Percentiles rank a stretch among this genome's conserved stretches.
phyloP scores from a whole-genome alignment of 257 asterid genomes.

The Gentiana straminea region DNA sequence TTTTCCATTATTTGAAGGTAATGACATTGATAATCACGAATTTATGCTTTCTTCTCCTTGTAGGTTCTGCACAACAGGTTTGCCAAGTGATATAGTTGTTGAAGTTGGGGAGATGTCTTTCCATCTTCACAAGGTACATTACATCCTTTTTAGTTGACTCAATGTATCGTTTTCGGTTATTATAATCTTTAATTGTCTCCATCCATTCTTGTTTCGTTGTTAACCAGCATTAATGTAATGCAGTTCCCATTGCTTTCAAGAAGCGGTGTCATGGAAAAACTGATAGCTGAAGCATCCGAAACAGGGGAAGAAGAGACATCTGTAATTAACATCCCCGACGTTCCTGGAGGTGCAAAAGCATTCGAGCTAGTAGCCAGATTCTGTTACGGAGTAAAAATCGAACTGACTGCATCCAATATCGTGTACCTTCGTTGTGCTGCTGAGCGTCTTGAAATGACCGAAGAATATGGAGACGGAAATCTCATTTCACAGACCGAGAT shows the following conservation, averaged over 20 bases:
- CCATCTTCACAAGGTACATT: conserved; percentile 89
- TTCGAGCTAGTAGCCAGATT: conserved; percentile 90
- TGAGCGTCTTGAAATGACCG: conserved; percentile 86
- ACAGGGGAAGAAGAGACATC: conserved; percentile 45
- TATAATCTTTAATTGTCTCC: neutral
- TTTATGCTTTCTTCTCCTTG: neutral
- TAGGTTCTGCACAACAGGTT: conserved; percentile 95
- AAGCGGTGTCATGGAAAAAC: conserved; percentile 82
- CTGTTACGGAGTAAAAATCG: conserved; percentile 95
- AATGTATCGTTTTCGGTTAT: no score
- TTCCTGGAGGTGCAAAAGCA: conserved; percentile 85
- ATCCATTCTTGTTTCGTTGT: neutral
- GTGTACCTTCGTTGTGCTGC: conserved; percentile 82
- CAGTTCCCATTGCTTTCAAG: conserved; percentile 97
- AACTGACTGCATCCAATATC: conserved; percentile 81
- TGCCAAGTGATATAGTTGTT: conserved; percentile 85
- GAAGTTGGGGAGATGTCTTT: conserved; percentile 97
- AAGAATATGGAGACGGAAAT: conserved; percentile 84
- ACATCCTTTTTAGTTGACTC: neutral
- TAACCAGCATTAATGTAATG: conserved; percentile 9
- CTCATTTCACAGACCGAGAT: conserved; percentile 66
- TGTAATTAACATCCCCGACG: conserved; percentile 40
- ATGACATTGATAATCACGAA: no score
- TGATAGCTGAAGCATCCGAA: conserved; percentile 61
- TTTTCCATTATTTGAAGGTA: no score